These are phyloP conservation scores for Zymoseptoria pseudotritici DNA, from an alignment of 2,329 filamentous ascomycete species.

Conservation along the genomic window DNA sequence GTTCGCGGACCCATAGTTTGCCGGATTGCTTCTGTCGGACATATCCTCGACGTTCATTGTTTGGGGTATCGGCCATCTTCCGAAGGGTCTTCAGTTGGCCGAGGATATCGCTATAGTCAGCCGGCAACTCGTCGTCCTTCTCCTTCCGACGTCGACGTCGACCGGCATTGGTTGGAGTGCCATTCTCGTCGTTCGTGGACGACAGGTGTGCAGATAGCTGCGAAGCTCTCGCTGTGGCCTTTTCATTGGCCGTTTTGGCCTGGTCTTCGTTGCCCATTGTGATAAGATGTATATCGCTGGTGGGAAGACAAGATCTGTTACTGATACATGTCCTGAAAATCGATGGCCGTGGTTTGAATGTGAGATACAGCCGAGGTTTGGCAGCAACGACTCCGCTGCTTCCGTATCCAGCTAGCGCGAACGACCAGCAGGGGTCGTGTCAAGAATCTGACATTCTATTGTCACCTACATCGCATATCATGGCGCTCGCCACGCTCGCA, in stretches of 20 bases:
- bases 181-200: conserved; percentile 32
- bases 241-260: conserved; percentile 2
- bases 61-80: conserved; percentile 48
- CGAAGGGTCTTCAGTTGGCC: conserved; percentile 48
- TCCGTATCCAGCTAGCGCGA: background rate
- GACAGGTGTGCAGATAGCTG: conserved; percentile 26
- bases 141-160: conserved; percentile 28
- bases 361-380: background rate
- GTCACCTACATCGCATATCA: no score
- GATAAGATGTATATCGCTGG: background rate
- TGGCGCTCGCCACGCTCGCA: no score
- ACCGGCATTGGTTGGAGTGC: conserved; percentile 21
- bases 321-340: background rate
- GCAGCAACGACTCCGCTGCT: background rate
- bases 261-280: background rate
- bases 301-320: background rate
- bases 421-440: background rate
- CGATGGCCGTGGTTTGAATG: background rate
- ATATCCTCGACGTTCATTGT: conserved; percentile 49
- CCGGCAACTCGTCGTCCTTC: conserved; percentile 41
- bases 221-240: conserved; percentile 20
- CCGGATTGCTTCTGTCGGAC: conserved; percentile 56
- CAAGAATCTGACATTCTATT: background rate
- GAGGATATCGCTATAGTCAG: conserved; percentile 56
- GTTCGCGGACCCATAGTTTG: conserved; percentile 58